Conservation (phyloP, 345 rosid species). For the Abelmoschus esculentus region DNA sequence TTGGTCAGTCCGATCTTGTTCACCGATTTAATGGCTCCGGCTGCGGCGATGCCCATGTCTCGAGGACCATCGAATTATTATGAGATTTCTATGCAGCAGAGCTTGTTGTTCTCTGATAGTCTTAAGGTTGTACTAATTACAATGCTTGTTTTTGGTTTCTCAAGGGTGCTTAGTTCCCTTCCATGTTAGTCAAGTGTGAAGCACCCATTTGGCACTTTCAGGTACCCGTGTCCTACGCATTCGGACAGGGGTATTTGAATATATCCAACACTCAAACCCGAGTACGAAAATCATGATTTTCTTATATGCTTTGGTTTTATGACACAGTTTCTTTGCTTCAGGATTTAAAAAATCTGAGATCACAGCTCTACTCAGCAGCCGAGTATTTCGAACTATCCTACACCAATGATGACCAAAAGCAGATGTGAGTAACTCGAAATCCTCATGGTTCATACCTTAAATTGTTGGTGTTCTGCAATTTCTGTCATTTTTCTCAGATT, state of each 20-base stretch:
- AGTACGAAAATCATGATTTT: not conserved
- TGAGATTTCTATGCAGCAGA: constrained; percentile 76
- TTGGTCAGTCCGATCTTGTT: constrained; percentile 4
- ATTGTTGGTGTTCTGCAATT: not conserved
- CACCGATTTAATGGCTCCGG: constrained; percentile 49
- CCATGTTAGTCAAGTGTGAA: too few species aligned
- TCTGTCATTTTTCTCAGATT: not conserved
- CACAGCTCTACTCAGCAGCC: constrained; percentile 88
- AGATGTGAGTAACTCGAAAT: constrained; percentile 44
- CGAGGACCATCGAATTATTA: constrained; percentile 62
- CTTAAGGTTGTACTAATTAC: constrained; percentile 47
- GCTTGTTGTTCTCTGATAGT: constrained; percentile 76
- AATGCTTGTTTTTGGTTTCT: not conserved
- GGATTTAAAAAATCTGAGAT: constrained; percentile 82
- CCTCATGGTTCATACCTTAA: not conserved
- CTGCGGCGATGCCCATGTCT: constrained; percentile 40
- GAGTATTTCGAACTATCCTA: constrained; percentile 88
- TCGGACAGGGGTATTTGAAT: too few species aligned
- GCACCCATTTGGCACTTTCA: not conserved
- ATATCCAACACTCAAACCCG: not conserved
- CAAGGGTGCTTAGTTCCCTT: too few species aligned
- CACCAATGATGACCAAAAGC: constrained; percentile 72
- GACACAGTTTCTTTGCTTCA: constrained; percentile 14
- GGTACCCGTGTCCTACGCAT: not conserved
- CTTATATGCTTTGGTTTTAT: too few species aligned